phyloP scores from a whole-genome alignment of 208 protist genomes.

The Leishmania braziliensis region DNA sequence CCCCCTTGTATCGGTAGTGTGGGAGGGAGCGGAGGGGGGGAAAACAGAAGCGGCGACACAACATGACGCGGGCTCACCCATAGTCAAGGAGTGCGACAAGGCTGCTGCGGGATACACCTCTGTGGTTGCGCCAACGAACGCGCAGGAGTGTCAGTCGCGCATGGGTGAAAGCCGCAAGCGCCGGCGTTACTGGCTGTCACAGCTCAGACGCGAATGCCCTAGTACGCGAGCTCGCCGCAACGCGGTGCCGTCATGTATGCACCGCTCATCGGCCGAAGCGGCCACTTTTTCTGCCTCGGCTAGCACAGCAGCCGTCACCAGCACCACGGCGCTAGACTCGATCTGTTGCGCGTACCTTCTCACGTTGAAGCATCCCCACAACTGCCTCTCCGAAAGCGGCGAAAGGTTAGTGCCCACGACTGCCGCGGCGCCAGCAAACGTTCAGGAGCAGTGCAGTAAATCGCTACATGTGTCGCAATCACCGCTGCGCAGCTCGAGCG shows the following conservation, averaged over 20 bases:
- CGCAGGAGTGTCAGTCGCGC: background rate
- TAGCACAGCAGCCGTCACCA: background rate
- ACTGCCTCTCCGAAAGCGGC: background rate
- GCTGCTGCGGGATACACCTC: background rate
- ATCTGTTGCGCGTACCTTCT: constrained; percentile 9
- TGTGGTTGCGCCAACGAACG: background rate
- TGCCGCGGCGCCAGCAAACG: background rate
- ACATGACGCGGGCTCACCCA: background rate
- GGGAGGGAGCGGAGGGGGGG: background rate
- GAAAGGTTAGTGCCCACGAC: background rate
- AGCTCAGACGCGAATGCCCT: background rate
- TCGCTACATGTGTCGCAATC: background rate
- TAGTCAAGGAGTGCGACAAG: background rate
- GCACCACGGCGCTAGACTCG: background rate
- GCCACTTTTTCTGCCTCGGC: background rate
- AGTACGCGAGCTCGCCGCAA: background rate
- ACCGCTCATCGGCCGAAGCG: background rate
- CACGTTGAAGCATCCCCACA: background rate
- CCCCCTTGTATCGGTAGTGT: constrained; percentile 50
- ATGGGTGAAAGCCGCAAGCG: constrained; percentile 8
- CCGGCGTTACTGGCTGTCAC: constrained; percentile 15
- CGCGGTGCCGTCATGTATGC: background rate
- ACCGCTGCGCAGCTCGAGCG: background rate
- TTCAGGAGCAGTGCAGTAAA: background rate
- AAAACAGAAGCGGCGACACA: background rate